phyloP scores from a whole-genome alignment of 805 yeast species.

The Ogataea ganodermae region DNA sequence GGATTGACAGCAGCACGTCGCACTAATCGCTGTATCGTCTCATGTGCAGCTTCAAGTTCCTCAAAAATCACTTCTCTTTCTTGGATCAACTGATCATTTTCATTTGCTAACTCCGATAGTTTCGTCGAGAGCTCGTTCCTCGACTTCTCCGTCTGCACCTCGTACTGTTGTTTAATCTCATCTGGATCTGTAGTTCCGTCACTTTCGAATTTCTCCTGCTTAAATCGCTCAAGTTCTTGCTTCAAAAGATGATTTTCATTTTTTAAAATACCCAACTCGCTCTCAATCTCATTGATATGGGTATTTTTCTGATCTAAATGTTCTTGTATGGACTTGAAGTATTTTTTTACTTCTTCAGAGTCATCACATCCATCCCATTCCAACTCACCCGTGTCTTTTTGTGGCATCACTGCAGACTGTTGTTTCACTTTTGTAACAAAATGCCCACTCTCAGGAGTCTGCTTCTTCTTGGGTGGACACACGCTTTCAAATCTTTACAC shows the following conservation, averaged over 20 bases:
- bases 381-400: conserved; percentile 1
- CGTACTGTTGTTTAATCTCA: conserved; percentile 8
- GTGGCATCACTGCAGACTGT: too few relatives aligned
- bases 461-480: too few relatives aligned
- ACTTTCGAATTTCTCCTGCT: background rate
- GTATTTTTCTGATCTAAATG: conserved; percentile 10
- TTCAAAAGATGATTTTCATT: conserved; percentile 1
- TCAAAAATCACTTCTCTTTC: conserved; percentile 17
- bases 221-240: background rate
- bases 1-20: background rate
- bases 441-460: too few relatives aligned
- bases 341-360: background rate
- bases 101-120: conserved; percentile 3
- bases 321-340: conserved; percentile 1
- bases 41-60: conserved; percentile 20
- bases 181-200: background rate
- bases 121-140: conserved; percentile 7
- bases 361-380: background rate
- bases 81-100: conserved; percentile 8
- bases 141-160: conserved; percentile 2
- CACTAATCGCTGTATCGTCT: background rate
- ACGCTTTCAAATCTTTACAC: too few relatives aligned
- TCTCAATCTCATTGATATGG: conserved; percentile 13
- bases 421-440: too few relatives aligned
- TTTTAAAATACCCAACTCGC: conserved; percentile 6